A percentile compares a stretch with the other conserved stretches of the same genome.
phyloP scores from a whole-genome alignment of 1,139 yeast species.

The Yarrowia galli region DNA sequence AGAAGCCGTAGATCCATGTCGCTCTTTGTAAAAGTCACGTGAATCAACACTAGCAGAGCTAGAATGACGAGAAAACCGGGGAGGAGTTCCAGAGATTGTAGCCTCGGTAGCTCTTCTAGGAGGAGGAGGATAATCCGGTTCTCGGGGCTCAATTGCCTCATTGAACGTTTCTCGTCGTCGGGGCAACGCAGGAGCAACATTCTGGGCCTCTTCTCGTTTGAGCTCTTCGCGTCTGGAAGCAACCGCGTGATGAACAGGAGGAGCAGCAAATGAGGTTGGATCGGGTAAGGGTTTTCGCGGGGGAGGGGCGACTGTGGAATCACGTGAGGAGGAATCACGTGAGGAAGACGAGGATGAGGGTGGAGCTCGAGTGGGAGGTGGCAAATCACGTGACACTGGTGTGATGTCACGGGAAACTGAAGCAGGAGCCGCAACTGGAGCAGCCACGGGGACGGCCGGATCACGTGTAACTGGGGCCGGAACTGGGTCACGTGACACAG shows the following conservation, averaged over 20 bases:
- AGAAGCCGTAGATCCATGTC: slow-evolving; percentile 3
- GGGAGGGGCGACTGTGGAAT: neutral
- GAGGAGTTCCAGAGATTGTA: neutral
- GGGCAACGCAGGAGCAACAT: neutral
- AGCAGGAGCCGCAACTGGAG: neutral
- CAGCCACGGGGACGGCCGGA: neutral
- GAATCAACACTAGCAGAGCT: slow-evolving; percentile 1
- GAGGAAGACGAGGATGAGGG: neutral
- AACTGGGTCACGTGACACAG: neutral
- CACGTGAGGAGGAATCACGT: neutral
- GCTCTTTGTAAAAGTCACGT: neutral
- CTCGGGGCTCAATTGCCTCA: neutral
- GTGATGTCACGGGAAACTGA: neutral
- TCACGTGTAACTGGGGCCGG: neutral
- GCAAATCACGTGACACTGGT: too few relatives aligned
- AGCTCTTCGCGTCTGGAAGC: slow-evolving; percentile 21
- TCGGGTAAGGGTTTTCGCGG: slow-evolving; percentile 17
- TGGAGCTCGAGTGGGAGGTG: too few relatives aligned
- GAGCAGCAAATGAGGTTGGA: slow-evolving; percentile 20
- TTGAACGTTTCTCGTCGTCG: slow-evolving; percentile 11
- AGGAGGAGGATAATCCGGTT: slow-evolving; percentile 18
- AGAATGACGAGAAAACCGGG: neutral
- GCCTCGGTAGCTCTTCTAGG: slow-evolving; percentile 2
- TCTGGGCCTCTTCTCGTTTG: neutral
- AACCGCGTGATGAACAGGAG: slow-evolving; percentile 36